Evolutionary conservation across 805 yeast genomes (phyloP).

Genomic region (Tetrapisispora taiwanensis): DNA sequence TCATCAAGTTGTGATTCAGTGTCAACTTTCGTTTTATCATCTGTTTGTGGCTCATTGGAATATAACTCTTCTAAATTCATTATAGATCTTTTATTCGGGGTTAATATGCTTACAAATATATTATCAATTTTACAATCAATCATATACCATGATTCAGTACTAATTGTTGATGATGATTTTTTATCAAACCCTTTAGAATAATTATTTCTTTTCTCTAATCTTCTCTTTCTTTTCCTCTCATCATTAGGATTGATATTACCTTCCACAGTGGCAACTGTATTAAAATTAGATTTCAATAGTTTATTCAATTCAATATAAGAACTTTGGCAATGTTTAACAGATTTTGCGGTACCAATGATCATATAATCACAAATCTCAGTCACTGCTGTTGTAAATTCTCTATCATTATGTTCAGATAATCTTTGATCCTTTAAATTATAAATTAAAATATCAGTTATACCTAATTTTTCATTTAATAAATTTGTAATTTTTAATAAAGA

Average conservation of each 20-base stretch:
- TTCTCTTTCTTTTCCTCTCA: slow-evolving; percentile 39
- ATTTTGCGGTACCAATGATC: slow-evolving; percentile 66
- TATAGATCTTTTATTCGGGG: slow-evolving; percentile 55
- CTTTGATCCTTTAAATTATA: slow-evolving; percentile 50
- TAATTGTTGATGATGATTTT: slow-evolving; percentile 40
- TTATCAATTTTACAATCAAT: slow-evolving; percentile 56
- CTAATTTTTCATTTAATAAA: slow-evolving; percentile 48
- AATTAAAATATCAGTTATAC: slow-evolving; percentile 50
- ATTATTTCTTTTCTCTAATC: slow-evolving; percentile 44
- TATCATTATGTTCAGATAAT: not conserved
- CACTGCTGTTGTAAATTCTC: slow-evolving; percentile 30
- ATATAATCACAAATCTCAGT: slow-evolving; percentile 36
- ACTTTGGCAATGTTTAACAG: slow-evolving; percentile 62
- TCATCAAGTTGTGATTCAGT: not conserved
- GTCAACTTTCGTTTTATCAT: not conserved
- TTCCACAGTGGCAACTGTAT: slow-evolving; percentile 46
- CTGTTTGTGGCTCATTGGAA: slow-evolving; percentile 35
- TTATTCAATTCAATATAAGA: slow-evolving; percentile 53
- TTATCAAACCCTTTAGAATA: slow-evolving; percentile 40
- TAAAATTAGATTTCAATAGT: slow-evolving; percentile 44
- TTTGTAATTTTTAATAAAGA: slow-evolving; percentile 29
- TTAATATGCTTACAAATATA: slow-evolving; percentile 62
- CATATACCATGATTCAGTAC: slow-evolving; percentile 69
- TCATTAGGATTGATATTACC: slow-evolving; percentile 58
- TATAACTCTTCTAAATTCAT: slow-evolving; percentile 66